phyloP scores from a whole-genome alignment of 1,139 yeast species.

The Groenewaldozyma auringiensis region DNA sequence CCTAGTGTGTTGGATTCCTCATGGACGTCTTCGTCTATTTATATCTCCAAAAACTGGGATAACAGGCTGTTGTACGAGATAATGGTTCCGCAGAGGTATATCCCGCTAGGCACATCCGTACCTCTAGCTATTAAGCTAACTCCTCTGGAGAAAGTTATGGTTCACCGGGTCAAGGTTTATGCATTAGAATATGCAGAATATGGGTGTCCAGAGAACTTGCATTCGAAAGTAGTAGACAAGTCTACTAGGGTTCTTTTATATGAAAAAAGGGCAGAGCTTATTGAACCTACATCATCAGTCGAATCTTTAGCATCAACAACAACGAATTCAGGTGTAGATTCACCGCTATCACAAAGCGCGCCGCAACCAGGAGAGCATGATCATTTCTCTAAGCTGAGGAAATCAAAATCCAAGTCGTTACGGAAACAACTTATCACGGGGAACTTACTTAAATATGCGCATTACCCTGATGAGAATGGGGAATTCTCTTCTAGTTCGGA shows the following conservation, averaged over 20 bases:
- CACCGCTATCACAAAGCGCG: neutral
- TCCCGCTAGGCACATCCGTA: conserved; percentile 59
- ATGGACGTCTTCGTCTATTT: conserved; percentile 71
- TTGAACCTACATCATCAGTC: neutral
- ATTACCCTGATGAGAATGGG: neutral
- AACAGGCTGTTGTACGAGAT: conserved; percentile 71
- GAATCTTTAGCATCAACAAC: neutral
- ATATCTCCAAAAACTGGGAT: conserved; percentile 77
- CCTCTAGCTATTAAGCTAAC: conserved; percentile 59
- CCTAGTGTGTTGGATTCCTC: conserved; percentile 64
- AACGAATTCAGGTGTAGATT: neutral
- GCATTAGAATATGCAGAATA: conserved; percentile 67
- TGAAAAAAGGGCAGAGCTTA: conserved; percentile 24
- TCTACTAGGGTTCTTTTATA: conserved; percentile 23
- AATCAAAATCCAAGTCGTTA: neutral
- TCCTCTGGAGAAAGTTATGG: conserved; percentile 58
- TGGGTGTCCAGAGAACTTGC: conserved; percentile 33
- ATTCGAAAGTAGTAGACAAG: conserved; percentile 25
- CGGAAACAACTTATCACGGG: conserved; percentile 6
- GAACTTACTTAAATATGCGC: conserved; percentile 5
- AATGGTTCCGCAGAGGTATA: conserved; percentile 66
- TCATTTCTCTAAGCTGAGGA: neutral
- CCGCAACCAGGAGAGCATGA: neutral
- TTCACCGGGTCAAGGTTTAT: conserved; percentile 67
- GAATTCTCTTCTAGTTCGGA: neutral